Conservation (phyloP, 2,329 filamentous ascomycete genomes). For the Lachnellula arida region DNA sequence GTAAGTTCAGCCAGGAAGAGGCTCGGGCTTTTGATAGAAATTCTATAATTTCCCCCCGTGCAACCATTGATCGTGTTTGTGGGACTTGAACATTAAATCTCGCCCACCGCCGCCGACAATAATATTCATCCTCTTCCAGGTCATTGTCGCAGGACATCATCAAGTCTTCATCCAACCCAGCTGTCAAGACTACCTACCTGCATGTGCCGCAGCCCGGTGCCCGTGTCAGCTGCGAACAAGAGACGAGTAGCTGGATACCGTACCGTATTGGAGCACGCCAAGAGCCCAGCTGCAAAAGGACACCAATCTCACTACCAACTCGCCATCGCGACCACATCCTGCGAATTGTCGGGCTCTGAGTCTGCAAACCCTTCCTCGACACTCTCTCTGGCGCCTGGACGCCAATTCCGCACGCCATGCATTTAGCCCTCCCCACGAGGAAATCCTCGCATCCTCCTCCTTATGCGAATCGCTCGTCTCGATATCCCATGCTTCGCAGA, state of each 20-base stretch:
- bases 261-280: conserved; percentile 4
- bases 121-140: background rate
- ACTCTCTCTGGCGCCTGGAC: conserved; percentile 9
- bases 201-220: background rate
- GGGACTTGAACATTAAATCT: background rate
- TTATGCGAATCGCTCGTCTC: conserved; percentile 58
- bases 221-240: background rate
- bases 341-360: background rate
- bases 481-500: conserved; percentile 51
- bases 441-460: conserved; percentile 74
- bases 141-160: background rate
- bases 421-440: conserved; percentile 83
- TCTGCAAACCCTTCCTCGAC: background rate
- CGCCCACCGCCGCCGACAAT: background rate
- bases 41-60: background rate
- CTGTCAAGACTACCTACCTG: background rate
- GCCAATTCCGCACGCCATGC: conserved; percentile 52
- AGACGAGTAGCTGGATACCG: background rate
- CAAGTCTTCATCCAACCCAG: no score
- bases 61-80: background rate
- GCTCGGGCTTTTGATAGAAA: background rate
- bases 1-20: no score
- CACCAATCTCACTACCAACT: conserved; percentile 1
- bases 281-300: conserved; percentile 5
- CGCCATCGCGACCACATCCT: conserved; percentile 5